Percentiles rank a stretch among this genome's conserved stretches.
These are phyloP conservation scores for Pyrenochaeta sp. DNA, from an alignment of 2,329 filamentous ascomycete species.

Conservation along the genomic window DNA sequence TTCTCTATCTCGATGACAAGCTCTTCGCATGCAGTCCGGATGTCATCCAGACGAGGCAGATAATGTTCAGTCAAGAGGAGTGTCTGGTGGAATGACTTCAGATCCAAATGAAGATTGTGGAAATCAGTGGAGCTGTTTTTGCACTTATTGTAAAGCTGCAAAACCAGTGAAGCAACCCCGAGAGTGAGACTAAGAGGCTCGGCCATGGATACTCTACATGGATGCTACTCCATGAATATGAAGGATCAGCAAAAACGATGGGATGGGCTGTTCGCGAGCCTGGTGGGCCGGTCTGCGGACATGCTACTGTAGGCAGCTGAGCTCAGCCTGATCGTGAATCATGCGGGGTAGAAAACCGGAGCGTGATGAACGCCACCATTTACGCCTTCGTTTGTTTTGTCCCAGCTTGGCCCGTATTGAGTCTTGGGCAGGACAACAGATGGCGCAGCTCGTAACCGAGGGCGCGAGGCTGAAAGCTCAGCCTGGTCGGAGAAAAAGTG, in stretches of 20 bases:
- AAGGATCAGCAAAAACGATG: neutral
- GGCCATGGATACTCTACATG: neutral
- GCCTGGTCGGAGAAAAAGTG: neutral
- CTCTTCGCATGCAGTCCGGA: neutral
- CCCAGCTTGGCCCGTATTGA: neutral
- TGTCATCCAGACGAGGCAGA: neutral
- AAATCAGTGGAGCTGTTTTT: neutral
- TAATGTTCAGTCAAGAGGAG: neutral
- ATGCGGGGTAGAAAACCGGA: neutral
- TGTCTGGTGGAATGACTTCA: constrained; percentile 1
- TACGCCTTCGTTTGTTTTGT: neutral
- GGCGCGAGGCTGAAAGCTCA: neutral
- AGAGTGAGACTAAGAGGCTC: neutral
- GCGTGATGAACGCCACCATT: neutral
- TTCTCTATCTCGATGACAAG: neutral
- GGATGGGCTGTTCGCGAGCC: neutral
- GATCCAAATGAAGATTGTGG: neutral
- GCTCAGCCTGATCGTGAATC: neutral
- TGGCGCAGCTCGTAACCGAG: neutral
- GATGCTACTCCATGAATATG: neutral
- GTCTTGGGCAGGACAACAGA: neutral
- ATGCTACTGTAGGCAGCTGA: neutral
- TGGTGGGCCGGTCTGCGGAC: neutral
- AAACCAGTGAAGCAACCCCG: neutral
- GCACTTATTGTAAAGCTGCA: constrained; percentile 1